These are phyloP conservation scores for Talaromyces sp. DNA, from an alignment of 2,329 filamentous ascomycete species.

Conservation along the genomic window DNA sequence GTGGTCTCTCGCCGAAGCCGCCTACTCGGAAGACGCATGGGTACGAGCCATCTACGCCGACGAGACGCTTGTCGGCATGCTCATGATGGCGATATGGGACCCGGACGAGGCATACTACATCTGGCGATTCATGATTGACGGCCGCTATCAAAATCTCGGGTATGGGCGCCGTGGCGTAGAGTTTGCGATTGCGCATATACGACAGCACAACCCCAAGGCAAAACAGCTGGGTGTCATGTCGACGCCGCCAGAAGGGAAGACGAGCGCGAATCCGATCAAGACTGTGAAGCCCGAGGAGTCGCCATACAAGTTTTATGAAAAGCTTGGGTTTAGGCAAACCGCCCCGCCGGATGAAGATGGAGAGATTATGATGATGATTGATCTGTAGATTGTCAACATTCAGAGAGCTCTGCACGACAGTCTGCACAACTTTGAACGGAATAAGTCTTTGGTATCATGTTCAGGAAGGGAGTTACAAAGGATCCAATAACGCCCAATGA, in stretches of 20 bases:
- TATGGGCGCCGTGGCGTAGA: constrained; percentile 1
- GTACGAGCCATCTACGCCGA: constrained; percentile 2
- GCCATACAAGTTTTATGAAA: neutral
- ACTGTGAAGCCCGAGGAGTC: neutral
- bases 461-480: too few species aligned
- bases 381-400: neutral
- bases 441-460: too few species aligned
- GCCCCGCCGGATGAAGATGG: neutral
- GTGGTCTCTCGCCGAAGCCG: constrained; percentile 1
- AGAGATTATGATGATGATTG: neutral
- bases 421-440: too few species aligned
- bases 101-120: neutral
- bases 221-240: constrained; percentile 2
- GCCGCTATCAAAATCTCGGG: neutral
- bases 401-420: too few species aligned
- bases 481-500: too few species aligned
- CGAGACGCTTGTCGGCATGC: constrained; percentile 1
- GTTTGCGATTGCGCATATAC: constrained; percentile 1
- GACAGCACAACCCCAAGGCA: neutral
- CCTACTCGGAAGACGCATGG: constrained; percentile 1
- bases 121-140: constrained; percentile 2
- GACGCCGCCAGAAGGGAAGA: neutral
- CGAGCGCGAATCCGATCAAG: neutral
- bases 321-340: neutral
- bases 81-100: constrained; percentile 2